These are phyloP conservation scores for Saturnispora diversa DNA, from an alignment of 805 yeast genomes.

Conservation along the genomic window DNA sequence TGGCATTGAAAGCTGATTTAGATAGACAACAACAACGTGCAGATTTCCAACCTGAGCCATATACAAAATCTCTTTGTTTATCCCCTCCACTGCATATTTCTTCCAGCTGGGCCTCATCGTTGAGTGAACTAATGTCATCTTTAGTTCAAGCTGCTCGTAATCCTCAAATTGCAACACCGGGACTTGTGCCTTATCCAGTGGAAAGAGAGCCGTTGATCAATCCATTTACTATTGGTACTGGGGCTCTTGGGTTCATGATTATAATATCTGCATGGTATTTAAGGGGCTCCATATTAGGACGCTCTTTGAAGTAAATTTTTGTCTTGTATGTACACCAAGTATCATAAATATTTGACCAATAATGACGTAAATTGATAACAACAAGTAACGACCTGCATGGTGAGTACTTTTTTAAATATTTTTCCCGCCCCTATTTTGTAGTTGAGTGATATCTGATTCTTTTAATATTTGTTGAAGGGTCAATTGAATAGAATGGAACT, in stretches of 20 bases:
- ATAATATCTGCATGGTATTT: slow-evolving; percentile 59
- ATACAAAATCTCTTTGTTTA: slow-evolving; percentile 55
- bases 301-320: no score
- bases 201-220: slow-evolving; percentile 39
- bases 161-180: slow-evolving; percentile 75
- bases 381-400: no score
- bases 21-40: slow-evolving; percentile 93
- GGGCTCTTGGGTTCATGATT: slow-evolving; percentile 61
- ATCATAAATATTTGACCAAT: no score
- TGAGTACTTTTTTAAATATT: no score
- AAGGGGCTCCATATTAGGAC: slow-evolving; percentile 34
- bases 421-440: no score
- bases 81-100: slow-evolving; percentile 88
- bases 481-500: background rate
- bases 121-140: slow-evolving; percentile 78
- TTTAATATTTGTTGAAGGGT: no score
- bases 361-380: no score
- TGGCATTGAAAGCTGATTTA: slow-evolving; percentile 89
- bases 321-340: no score
- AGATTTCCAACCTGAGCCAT: slow-evolving; percentile 79
- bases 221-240: slow-evolving; percentile 55
- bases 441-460: background rate
- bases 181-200: slow-evolving; percentile 54
- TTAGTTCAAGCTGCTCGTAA: slow-evolving; percentile 79
- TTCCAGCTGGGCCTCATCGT: slow-evolving; percentile 80